Evolutionary conservation across 495 filamentous ascomycete genomes (phyloP), one percentile per base, ranked within the genome.

Genomic region (Parmelia sp.): DNA sequence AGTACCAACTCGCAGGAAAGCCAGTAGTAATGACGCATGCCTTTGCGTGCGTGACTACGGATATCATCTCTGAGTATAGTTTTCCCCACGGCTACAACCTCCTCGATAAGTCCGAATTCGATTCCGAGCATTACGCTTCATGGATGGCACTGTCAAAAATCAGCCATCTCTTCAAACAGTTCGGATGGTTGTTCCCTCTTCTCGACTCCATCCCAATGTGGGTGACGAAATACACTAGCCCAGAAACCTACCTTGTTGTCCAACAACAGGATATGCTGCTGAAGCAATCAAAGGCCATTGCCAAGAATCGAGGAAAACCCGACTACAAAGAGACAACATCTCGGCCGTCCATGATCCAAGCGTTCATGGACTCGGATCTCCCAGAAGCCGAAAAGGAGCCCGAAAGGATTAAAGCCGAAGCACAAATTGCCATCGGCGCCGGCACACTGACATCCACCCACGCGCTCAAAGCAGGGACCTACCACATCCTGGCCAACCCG

Each of bases 381-480:
- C 65, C 65, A 0, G 60, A 63, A 23, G 19, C 2, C 10, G 61
- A 67, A 23, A 67, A 64, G 53, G 10, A 36, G 36, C 61, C 57
- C 29, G 33, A 53, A 25, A 70, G 80, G 5, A 62, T 83, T 31
- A 65, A 68, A 2, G 71, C 77, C 15, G 80, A 84, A 61, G 79
- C 78, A 8, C 72, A 75, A 31, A 68, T 72, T 0, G 64, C 83
- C 15, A 72, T 83, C n/a, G 74, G 69, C 4, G 81, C 81, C 5
- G 82, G 82, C 4, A 76, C 74, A 25, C 75, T 77, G 35, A 83
- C 80, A 3, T 81, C 77, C 0, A 77, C 73, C 3, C 76, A 76
- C 58, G 72, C 76, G 21, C 49, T 80, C 42, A 66, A 73, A 8
- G 66, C 67, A 19, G 71, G 75, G 14, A 72, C 51, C 36, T 74